Percentiles rank a stretch among this genome's conserved stretches.
Conservation (phyloP, 495 filamentous ascomycete species). For the Penicillium desertorum region DNA sequence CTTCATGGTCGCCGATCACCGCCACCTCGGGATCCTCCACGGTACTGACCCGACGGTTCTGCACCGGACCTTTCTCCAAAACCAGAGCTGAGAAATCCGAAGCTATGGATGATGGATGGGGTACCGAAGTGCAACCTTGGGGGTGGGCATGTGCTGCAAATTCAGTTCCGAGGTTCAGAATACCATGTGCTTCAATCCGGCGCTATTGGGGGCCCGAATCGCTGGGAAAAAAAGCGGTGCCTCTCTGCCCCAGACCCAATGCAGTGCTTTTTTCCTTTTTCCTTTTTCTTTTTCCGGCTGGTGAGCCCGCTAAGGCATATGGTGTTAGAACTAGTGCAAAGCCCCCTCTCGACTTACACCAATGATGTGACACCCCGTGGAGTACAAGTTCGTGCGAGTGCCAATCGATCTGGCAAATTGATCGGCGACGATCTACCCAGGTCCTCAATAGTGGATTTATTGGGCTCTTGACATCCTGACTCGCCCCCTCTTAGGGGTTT, state of each 20-base stretch:
- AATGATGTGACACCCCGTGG: slow-evolving; percentile 24
- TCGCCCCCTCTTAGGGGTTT: neutral
- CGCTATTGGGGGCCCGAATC: slow-evolving; percentile 1
- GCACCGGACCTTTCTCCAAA: neutral
- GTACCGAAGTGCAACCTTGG: too few relatives aligned
- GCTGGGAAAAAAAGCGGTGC: neutral
- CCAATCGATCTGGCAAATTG: slow-evolving; percentile 28
- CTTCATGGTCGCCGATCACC: slow-evolving; percentile 20
- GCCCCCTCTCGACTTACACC: slow-evolving; percentile 18
- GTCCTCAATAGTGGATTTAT: slow-evolving; percentile 34
- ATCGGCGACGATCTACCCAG: slow-evolving; percentile 30
- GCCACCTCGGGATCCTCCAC: slow-evolving; percentile 7
- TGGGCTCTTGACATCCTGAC: slow-evolving; percentile 10
- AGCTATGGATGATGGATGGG: too few relatives aligned
- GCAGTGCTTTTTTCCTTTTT: neutral
- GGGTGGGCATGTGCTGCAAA: too few relatives aligned
- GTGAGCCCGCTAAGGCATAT: slow-evolving; percentile 21
- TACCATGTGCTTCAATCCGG: slow-evolving; percentile 5
- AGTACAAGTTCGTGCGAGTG: slow-evolving; percentile 29
- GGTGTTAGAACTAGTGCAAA: slow-evolving; percentile 24
- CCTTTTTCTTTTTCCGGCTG: neutral
- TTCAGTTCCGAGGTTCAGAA: neutral
- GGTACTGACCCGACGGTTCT: neutral
- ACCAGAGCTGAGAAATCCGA: neutral
- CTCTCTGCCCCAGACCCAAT: neutral